Evolutionary conservation across 768 basidiomycete species (phyloP).

Genomic region (Leccinum sublutescens): DNA sequence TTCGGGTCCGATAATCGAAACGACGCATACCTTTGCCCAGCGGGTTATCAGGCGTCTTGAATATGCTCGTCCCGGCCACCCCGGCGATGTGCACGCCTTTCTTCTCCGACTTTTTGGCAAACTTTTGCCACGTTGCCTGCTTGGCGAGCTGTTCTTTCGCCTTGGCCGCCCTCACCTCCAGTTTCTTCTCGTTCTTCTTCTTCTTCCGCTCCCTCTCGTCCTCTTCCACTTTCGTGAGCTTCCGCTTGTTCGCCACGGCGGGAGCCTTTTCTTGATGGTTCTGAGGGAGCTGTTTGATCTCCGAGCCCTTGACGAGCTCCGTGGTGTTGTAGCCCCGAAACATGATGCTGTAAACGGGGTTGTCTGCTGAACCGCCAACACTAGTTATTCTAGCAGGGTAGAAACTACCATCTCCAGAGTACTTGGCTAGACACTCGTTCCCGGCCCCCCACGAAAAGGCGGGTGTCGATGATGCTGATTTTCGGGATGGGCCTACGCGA

Average conservation of each 20-base stretch:
- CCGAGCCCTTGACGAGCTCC: constrained; percentile 71
- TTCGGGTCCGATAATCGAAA: constrained; percentile 14
- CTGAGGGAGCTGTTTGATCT: constrained; percentile 67
- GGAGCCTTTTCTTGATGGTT: constrained; percentile 47
- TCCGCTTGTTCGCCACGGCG: constrained; percentile 61
- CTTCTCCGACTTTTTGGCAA: constrained; percentile 91
- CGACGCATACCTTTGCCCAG: constrained; percentile 68
- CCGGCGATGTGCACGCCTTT: constrained; percentile 92
- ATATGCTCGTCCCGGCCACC: constrained; percentile 84
- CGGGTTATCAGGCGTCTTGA: constrained; percentile 93
- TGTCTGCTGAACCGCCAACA: constrained; percentile 77
- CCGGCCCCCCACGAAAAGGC: constrained; percentile 70
- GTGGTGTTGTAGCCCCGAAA: constrained; percentile 93
- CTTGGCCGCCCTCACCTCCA: constrained; percentile 79
- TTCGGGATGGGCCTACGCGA: constrained; percentile 57
- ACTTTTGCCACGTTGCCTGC: constrained; percentile 91
- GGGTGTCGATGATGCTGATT: constrained; percentile 49
- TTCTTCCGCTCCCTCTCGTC: constrained; percentile 87
- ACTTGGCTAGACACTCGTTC: constrained; percentile 84
- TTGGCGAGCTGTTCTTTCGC: constrained; percentile 84
- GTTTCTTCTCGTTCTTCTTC: constrained; percentile 94
- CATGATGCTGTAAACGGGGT: constrained; percentile 83
- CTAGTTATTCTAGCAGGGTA: constrained; percentile 88
- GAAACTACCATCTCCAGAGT: constrained; percentile 80
- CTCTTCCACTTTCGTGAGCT: constrained; percentile 76